Evolutionary conservation across 345 rosid genomes (phyloP).

Genomic region (Eucalyptus sp.): DNA sequence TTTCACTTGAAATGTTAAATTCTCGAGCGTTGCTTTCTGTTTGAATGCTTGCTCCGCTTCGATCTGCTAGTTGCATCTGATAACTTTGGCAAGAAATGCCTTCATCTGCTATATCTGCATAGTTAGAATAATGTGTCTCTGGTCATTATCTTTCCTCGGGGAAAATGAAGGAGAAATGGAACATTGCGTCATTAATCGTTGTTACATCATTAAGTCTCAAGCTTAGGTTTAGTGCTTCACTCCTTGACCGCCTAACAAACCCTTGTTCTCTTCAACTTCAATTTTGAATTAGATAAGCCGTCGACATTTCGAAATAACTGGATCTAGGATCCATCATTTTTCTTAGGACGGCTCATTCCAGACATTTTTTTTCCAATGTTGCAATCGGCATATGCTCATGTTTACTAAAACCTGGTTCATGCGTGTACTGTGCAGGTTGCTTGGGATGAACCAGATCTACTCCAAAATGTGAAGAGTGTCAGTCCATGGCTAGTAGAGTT

Average conservation of each 20-base stretch:
- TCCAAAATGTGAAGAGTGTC: conserved; percentile 88
- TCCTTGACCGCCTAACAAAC: not conserved
- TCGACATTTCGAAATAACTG: not conserved
- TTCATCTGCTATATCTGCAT: not conserved
- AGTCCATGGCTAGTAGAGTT: conserved; percentile 94
- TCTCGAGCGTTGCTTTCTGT: not conserved
- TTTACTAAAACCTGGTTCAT: not conserved
- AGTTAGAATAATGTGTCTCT: not conserved
- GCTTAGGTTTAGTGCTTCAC: not conserved
- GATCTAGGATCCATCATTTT: not conserved
- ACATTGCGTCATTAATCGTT: not conserved
- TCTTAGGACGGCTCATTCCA: not conserved
- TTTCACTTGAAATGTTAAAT: not conserved
- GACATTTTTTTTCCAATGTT: not conserved
- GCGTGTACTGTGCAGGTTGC: conserved; percentile 38
- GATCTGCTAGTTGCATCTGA: not conserved
- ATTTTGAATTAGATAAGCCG: not conserved
- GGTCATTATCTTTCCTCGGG: not conserved
- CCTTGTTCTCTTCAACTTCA: not conserved
- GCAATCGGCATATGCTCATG: not conserved
- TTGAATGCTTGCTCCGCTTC: not conserved
- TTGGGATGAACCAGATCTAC: conserved; percentile 99
- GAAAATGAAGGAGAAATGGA: not conserved
- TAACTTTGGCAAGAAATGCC: not conserved
- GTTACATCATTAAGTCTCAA: not conserved